Conservation (phyloP, 495 filamentous ascomycete genomes). For the Rusavskia elegans region DNA sequence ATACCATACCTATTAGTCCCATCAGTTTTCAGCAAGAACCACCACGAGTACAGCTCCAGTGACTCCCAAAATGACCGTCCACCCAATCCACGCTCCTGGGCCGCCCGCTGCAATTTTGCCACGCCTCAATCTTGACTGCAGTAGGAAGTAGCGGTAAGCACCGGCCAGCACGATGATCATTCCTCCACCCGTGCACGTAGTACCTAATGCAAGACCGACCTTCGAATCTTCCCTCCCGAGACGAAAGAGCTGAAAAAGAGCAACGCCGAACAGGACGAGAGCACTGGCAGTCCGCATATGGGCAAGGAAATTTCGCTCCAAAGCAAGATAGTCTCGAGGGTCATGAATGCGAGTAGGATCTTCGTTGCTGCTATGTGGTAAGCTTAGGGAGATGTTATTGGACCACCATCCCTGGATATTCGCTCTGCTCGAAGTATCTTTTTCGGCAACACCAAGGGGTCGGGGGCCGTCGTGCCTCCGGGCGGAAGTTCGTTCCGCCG, state of each 20-base stretch:
- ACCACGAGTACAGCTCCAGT: background rate
- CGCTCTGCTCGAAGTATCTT: too few species aligned
- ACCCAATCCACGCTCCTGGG: background rate
- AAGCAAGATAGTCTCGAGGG: conserved; percentile 12
- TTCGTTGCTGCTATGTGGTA: background rate
- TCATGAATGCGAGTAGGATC: background rate
- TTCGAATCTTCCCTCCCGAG: background rate
- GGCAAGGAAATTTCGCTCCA: conserved; percentile 11
- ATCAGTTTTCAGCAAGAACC: background rate
- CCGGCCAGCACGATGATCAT: conserved; percentile 5
- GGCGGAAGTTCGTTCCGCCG: too few species aligned
- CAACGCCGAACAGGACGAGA: conserved; percentile 6
- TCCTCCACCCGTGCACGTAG: conserved; percentile 1
- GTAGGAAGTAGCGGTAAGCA: conserved; percentile 8
- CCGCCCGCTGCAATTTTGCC: background rate
- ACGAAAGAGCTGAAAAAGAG: conserved; percentile 9
- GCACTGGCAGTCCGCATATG: conserved; percentile 9
- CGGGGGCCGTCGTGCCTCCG: too few species aligned
- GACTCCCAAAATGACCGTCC: background rate
- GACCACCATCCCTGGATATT: conserved; percentile 8
- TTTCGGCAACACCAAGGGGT: too few species aligned
- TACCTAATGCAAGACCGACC: conserved; percentile 5
- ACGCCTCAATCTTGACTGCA: conserved; percentile 3
- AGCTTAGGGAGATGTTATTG: conserved; percentile 2
- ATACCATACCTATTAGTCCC: too few species aligned